Conservation (phyloP, 2,329 filamentous ascomycete genomes). For the Dactylellina haptotyla region DNA sequence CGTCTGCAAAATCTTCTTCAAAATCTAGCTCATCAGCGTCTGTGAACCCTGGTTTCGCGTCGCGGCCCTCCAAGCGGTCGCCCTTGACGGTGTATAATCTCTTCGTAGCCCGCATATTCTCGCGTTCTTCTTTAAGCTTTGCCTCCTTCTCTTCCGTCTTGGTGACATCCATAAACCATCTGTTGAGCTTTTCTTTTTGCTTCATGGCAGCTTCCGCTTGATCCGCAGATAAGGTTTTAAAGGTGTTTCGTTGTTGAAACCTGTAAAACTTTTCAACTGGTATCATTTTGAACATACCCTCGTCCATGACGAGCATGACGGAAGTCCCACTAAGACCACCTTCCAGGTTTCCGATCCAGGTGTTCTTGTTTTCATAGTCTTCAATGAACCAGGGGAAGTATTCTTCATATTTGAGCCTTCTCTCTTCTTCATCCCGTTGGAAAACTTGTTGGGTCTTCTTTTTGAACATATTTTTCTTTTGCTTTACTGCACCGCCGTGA, state of each 20-base stretch:
- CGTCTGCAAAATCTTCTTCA: slow-evolving; percentile 74
- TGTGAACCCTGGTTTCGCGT: slow-evolving; percentile 63
- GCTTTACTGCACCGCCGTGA: slow-evolving; percentile 74
- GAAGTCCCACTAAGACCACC: slow-evolving; percentile 83
- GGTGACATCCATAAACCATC: slow-evolving; percentile 77
- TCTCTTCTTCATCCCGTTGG: slow-evolving; percentile 78
- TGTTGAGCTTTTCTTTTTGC: slow-evolving; percentile 77
- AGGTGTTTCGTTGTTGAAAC: slow-evolving; percentile 81
- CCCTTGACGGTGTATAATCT: slow-evolving; percentile 64
- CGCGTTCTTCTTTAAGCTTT: slow-evolving; percentile 70
- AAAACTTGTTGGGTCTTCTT: slow-evolving; percentile 90
- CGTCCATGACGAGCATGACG: slow-evolving; percentile 78
- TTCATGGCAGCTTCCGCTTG: slow-evolving; percentile 86
- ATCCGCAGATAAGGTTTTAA: slow-evolving; percentile 80
- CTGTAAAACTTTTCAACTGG: slow-evolving; percentile 97
- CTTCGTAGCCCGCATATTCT: slow-evolving; percentile 61
- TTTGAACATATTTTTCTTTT: slow-evolving; percentile 72
- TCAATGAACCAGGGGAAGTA: slow-evolving; percentile 96
- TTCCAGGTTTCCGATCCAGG: slow-evolving; percentile 92
- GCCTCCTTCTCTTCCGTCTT: slow-evolving; percentile 65
- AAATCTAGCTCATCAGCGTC: slow-evolving; percentile 75
- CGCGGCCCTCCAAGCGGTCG: slow-evolving; percentile 60
- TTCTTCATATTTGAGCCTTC: slow-evolving; percentile 89
- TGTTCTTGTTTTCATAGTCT: slow-evolving; percentile 93
- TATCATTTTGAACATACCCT: slow-evolving; percentile 80